phyloP scores from a whole-genome alignment of 2,329 filamentous ascomycete genomes.

The Paraphoma chrysanthemicola region DNA sequence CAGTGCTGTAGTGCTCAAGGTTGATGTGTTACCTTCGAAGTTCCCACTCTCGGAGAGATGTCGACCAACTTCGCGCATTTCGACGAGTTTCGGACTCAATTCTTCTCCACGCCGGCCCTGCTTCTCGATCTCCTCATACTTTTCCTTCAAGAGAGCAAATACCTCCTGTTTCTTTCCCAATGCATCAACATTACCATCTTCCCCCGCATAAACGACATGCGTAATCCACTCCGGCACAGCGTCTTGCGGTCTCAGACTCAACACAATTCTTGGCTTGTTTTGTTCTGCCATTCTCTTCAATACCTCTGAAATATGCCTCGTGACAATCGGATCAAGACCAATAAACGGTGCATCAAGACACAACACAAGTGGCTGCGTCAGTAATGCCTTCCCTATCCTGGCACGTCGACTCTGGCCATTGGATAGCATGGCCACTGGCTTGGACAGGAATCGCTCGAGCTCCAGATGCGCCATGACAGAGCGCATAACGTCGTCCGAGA shows the following conservation, averaged over 20 bases:
- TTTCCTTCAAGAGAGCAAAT: conserved; percentile 52
- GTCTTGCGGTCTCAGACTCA: conserved; percentile 85
- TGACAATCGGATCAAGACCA: conserved; percentile 85
- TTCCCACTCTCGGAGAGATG: conserved; percentile 37
- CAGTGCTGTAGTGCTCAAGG: conserved; percentile 7
- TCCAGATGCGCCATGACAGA: conserved; percentile 74
- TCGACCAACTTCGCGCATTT: conserved; percentile 35
- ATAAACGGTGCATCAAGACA: conserved; percentile 85
- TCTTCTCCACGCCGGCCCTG: conserved; percentile 8
- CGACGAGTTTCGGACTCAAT: conserved; percentile 26
- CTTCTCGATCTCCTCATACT: conserved; percentile 32
- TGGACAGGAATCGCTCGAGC: conserved; percentile 71
- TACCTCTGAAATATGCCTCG: conserved; percentile 73
- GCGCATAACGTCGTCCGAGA: conserved; percentile 59
- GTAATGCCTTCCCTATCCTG: conserved; percentile 84
- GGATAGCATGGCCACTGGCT: conserved; percentile 88
- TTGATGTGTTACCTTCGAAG: conserved; percentile 24
- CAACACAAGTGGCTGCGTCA: conserved; percentile 79
- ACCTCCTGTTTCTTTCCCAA: conserved; percentile 72
- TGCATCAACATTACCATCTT: conserved; percentile 68
- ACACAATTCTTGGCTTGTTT: conserved; percentile 73
- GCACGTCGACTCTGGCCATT: conserved; percentile 91
- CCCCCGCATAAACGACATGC: conserved; percentile 76
- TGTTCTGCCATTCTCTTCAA: conserved; percentile 71
- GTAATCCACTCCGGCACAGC: conserved; percentile 89